These are phyloP conservation scores for Yamadazyma atmosphaerica DNA, from an alignment of 1,139 yeast genomes.

Conservation along the genomic window DNA sequence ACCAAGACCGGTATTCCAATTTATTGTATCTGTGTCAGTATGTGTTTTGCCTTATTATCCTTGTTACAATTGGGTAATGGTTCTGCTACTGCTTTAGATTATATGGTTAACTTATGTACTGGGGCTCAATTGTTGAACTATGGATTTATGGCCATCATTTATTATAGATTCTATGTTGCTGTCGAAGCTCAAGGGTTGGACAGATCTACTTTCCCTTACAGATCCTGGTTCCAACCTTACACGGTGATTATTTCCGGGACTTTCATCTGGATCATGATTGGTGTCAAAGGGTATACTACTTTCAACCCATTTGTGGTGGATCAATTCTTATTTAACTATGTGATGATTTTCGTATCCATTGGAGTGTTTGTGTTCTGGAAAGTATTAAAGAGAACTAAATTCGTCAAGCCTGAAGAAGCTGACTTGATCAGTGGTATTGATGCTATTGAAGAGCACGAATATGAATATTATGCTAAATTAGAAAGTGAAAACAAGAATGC, in stretches of 20 bases:
- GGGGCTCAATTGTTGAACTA: slow-evolving; percentile 74
- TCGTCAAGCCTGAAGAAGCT: slow-evolving; percentile 31
- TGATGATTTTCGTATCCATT: slow-evolving; percentile 34
- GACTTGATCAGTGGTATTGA: slow-evolving; percentile 37
- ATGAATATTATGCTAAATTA: slow-evolving; percentile 34
- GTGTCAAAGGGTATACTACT: slow-evolving; percentile 40
- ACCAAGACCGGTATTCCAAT: slow-evolving; percentile 47
- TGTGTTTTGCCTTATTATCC: slow-evolving; percentile 61
- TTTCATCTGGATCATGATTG: slow-evolving; percentile 35
- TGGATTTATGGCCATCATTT: slow-evolving; percentile 67
- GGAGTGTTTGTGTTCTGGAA: slow-evolving; percentile 33
- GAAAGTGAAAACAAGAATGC: slow-evolving; percentile 16
- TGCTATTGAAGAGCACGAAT: slow-evolving; percentile 46
- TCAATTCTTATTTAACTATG: slow-evolving; percentile 42
- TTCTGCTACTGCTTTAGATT: slow-evolving; percentile 66
- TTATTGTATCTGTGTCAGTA: slow-evolving; percentile 59
- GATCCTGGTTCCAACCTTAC: slow-evolving; percentile 77
- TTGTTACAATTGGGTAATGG: slow-evolving; percentile 58
- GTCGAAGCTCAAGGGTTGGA: slow-evolving; percentile 62
- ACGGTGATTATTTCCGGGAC: slow-evolving; percentile 53
- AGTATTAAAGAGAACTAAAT: slow-evolving; percentile 29
- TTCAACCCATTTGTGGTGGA: slow-evolving; percentile 39
- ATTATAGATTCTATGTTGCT: slow-evolving; percentile 60
- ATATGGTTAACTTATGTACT: slow-evolving; percentile 76
- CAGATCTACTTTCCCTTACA: slow-evolving; percentile 67